A percentile compares a stretch with the other conserved stretches of the same genome.
phyloP scores from a whole-genome alignment of 2,329 filamentous ascomycete genomes.

The Colletotrichum siamense region DNA sequence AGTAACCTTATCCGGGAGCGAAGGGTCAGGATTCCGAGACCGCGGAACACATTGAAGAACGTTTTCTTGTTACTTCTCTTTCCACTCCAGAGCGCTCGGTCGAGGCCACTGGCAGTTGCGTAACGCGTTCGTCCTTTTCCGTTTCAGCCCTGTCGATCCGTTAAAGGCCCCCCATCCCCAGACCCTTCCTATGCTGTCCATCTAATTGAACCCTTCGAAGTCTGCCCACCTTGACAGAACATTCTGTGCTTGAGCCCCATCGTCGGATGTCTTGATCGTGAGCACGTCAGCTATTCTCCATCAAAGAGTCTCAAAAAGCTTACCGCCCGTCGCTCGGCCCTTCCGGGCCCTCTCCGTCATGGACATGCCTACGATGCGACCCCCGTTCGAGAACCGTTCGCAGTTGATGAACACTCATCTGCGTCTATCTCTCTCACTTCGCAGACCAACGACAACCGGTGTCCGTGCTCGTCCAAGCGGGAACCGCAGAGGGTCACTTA shows the following conservation, averaged over 20 bases:
- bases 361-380: neutral
- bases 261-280: neutral
- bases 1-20: neutral
- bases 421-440: neutral
- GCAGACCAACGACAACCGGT: neutral
- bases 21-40: neutral
- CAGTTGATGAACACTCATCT: neutral
- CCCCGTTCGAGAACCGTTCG: neutral
- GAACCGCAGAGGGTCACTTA: neutral
- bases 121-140: neutral
- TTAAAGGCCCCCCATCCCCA: neutral
- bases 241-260: neutral
- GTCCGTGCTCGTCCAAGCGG: constrained; percentile 21
- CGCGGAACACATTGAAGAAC: neutral
- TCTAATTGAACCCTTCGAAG: neutral
- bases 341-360: neutral
- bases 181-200: neutral
- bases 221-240: neutral
- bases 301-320: neutral
- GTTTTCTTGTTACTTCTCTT: neutral
- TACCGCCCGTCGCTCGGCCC: neutral
- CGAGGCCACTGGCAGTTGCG: neutral
- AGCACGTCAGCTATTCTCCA: neutral
- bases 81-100: neutral
- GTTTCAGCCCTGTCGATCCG: constrained; percentile 19